Evolutionary conservation across 1,139 yeast species (phyloP), one percentile per base, ranked within the genome.

Genomic region (Pichia sp.): DNA sequence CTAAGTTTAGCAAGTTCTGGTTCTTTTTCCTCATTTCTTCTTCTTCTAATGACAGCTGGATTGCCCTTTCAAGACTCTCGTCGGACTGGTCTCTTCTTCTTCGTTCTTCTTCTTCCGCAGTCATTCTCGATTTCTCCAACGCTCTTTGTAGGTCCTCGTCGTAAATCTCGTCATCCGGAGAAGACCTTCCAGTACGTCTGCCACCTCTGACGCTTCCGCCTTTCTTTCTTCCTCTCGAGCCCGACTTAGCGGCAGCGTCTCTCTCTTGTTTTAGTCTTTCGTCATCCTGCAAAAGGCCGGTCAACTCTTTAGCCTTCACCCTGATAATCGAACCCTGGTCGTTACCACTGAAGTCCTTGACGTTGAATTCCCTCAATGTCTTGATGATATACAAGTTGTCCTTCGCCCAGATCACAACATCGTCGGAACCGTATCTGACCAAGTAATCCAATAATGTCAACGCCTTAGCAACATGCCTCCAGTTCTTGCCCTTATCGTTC

Each of bases 391-490:
- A 93, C 53, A 93, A 72, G 69, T 93, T 93, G 69, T 90, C 97
- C 69, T 85, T 87, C 57, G 95, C 85, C 99, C 99, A 93, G 53
- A 86, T 75, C 8, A 93, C 97, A 66, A 95, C 95, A 64, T 88
- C 87, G 63, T 93, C 97, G 32, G 93, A 81, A 30, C 98, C 99
- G 61, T 79, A 81, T 62, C 95, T 82, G 30, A 93, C 90, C 61
- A 93, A 77, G 70, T 86, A 93, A 67, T 93, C 98, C 65, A 93
- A 77, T 13, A 93, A 87, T 1, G 96, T 88, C 63, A 93, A 77
- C 1, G 95, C 83, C 71, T 93, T 95, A 61, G 95, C 93, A 47
- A 93, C 93, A 71, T 93, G 99, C 62, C 97, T 82, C 99, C 99
- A 93, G 72, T 93, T 89, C 70, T 92, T 93, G 57, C 99, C 99